These are phyloP conservation scores for Heliamphora pulchella DNA, from an alignment of 179 eudicot species.

Conservation along the genomic window DNA sequence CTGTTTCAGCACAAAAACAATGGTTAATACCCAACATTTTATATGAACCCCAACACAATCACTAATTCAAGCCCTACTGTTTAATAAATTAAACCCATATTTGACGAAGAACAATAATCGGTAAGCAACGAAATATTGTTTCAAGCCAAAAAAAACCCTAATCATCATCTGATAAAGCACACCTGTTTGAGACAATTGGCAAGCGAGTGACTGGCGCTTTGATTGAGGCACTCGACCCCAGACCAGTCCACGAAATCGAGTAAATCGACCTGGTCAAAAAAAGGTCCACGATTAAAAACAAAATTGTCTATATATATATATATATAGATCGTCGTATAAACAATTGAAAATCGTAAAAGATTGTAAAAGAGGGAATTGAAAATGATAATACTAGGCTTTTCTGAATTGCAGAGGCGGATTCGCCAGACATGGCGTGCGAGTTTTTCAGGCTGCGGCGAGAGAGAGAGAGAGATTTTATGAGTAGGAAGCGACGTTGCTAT, in stretches of 20 bases:
- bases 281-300: background rate
- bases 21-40: background rate
- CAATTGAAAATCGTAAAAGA: background rate
- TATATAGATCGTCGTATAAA: background rate
- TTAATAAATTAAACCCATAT: background rate
- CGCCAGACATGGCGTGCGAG: constrained; percentile 46
- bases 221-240: constrained; percentile 89
- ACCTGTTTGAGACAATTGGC: constrained; percentile 91
- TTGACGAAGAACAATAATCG: background rate
- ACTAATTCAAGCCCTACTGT: background rate
- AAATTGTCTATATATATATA: background rate
- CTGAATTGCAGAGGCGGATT: constrained; percentile 48
- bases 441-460: background rate
- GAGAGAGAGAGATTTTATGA: background rate
- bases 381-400: constrained; percentile 35
- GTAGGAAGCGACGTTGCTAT: background rate
- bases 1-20: background rate
- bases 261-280: constrained; percentile 61
- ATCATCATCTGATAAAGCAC: background rate
- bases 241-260: constrained; percentile 88
- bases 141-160: constrained; percentile 12
- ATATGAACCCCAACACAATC: background rate
- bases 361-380: background rate
- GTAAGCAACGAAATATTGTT: background rate
- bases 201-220: constrained; percentile 45